phyloP scores from a whole-genome alignment of 768 basidiomycete species.

The Leccinum arenicola region DNA sequence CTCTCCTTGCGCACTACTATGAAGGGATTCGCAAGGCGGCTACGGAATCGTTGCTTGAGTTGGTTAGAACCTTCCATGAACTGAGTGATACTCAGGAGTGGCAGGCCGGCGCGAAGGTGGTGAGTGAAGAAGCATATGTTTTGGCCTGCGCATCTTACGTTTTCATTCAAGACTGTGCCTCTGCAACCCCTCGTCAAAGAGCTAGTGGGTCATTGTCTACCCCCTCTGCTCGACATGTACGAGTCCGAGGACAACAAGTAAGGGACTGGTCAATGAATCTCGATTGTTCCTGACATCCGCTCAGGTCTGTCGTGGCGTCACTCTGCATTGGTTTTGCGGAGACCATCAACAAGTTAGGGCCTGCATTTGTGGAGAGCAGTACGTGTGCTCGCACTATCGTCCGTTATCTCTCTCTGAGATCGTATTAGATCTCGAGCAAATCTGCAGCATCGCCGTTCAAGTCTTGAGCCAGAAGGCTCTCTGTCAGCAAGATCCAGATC shows the following conservation, averaged over 20 bases:
- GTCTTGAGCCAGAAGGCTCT: conserved; percentile 92
- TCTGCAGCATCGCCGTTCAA: conserved; percentile 79
- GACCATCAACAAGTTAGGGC: conserved; percentile 89
- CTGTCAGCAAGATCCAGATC: conserved; percentile 95
- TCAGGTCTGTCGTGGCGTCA: conserved; percentile 81
- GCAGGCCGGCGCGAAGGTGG: conserved; percentile 67
- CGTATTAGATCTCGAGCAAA: conserved; percentile 60
- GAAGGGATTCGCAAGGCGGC: conserved; percentile 97
- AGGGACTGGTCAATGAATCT: conserved; percentile 34
- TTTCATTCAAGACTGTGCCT: conserved; percentile 37
- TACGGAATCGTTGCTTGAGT: conserved; percentile 81
- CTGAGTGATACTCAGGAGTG: conserved; percentile 81
- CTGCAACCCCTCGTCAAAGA: conserved; percentile 72
- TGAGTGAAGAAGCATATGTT: conserved; percentile 35
- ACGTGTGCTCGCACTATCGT: conserved; percentile 30
- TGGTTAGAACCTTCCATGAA: conserved; percentile 89
- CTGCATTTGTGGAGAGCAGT: conserved; percentile 80
- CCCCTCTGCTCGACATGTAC: conserved; percentile 82
- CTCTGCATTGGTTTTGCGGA: conserved; percentile 89
- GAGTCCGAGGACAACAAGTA: conserved; percentile 96
- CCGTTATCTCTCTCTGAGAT: conserved; percentile 4
- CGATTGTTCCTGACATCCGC: conserved; percentile 13
- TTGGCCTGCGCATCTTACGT: conserved; percentile 6
- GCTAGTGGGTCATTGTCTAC: conserved; percentile 72
- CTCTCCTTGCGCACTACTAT: conserved; percentile 86